Base-by-base conservation (phyloP, 2,329 filamentous ascomycete species). In the Calonectria fujianensis region DNA sequence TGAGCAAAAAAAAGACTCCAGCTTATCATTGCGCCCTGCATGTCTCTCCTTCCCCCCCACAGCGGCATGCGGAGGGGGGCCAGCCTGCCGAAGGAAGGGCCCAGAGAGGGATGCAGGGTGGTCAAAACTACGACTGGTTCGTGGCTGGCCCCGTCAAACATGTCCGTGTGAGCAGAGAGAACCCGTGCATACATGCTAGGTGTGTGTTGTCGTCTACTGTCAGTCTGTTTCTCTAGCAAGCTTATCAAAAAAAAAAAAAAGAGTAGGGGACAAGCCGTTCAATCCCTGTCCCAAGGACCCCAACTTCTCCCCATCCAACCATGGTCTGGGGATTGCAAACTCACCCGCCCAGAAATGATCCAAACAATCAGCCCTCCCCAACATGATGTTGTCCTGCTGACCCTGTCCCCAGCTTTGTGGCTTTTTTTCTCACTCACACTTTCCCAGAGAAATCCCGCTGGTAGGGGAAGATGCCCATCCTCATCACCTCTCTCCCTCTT, bases 21-120 rank as follows among this genome's bases (percentile, higher is more conserved):
- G 41, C 41, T 69, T 77, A 78, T 78, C 77, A 77, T 48, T 48
- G 41, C 41, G 76, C 68, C 39, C n/a, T 45, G 64, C 14, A 6
- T 29, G 14, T 39, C 64, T 45, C 45, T 31, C 50, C 27, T 41
- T 24, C n/a, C 37, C 52, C 64, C 64, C 65, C 57, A 61, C 57
- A 27, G 35, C 57, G 35, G 57, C 20, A 41, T 37, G 37, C 35
- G n/a, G 57, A 41, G 16, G 54, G 24, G 57, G 16, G 35, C 35
- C 11, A 32, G 8, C 20, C 41, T 20, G 41, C 41, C 41, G 41
- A 24, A 48, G 41, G 5, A 48, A 14, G 20, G 41, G 20, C 10
- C 18, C 4, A 48, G 7, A 48, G 20, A 61, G 10, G 10, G 11
- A 35, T 10, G 27, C 57, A 41, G 35, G 13, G 35, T 29, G 35